These are phyloP conservation scores for Epichloe festucae DNA, from an alignment of 2,329 filamentous ascomycete genomes.

Conservation along the genomic window DNA sequence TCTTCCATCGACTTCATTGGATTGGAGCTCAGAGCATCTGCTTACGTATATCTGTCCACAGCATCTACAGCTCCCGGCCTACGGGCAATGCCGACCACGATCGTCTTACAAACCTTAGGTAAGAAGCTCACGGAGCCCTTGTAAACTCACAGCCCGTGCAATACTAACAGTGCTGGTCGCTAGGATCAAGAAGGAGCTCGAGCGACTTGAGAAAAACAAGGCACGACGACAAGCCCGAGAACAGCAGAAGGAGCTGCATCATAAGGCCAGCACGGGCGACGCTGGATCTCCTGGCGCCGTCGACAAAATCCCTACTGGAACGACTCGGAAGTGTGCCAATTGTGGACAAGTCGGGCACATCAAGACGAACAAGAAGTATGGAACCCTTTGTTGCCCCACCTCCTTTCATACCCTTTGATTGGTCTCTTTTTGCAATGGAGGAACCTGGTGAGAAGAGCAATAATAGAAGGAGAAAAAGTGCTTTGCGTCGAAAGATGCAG, in stretches of 20 bases:
- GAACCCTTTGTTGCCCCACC: constrained; percentile 17
- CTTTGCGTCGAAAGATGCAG: constrained; percentile 11
- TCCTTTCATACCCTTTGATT: constrained; percentile 19
- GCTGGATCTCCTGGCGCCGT: constrained; percentile 36
- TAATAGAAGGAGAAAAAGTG: constrained; percentile 8
- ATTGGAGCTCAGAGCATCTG: constrained; percentile 19
- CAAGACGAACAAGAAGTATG: constrained; percentile 97
- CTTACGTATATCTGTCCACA: constrained; percentile 29
- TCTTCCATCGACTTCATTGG: constrained; percentile 19
- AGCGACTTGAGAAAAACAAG: constrained; percentile 79
- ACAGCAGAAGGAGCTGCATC: constrained; percentile 63
- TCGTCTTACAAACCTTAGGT: constrained; percentile 32
- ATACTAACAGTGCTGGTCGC: not conserved
- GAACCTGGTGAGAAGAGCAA: constrained; percentile 6
- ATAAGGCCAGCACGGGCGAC: constrained; percentile 29
- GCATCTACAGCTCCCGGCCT: constrained; percentile 36
- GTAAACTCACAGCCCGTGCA: not conserved
- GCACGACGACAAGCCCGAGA: constrained; percentile 83
- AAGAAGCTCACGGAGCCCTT: constrained; percentile 7
- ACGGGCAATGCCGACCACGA: constrained; percentile 38
- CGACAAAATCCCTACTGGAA: constrained; percentile 48
- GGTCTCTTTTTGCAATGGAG: constrained; percentile 14
- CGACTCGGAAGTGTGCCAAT: constrained; percentile 89
- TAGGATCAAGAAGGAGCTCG: constrained; percentile 50
- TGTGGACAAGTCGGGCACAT: constrained; percentile 96